Evolutionary conservation across 306 rosid species (phyloP).

Genomic region (Sophora flavescens): DNA sequence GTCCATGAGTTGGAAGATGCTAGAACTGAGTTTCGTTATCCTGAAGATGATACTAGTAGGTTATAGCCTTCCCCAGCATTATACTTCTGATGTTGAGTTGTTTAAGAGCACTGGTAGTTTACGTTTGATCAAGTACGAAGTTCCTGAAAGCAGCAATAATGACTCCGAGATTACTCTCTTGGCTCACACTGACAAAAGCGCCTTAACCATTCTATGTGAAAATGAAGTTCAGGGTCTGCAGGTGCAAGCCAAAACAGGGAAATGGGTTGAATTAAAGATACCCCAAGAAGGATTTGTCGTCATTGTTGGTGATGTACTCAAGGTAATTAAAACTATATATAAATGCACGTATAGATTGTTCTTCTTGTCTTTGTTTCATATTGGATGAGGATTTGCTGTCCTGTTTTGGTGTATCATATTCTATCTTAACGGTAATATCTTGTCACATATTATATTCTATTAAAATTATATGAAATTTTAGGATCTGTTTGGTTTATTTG

Average conservation of each 20-base stretch:
- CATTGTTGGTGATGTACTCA: conserved; percentile 59
- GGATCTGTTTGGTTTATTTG: too few relatives aligned
- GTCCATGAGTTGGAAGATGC: conserved; percentile 47
- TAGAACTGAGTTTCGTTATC: conserved; percentile 37
- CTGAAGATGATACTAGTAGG: conserved; percentile 56
- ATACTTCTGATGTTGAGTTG: conserved; percentile 38
- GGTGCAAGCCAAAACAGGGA: conserved; percentile 52
- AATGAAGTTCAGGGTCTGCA: conserved; percentile 64
- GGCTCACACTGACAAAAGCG: conserved; percentile 60
- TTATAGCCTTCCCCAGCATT: conserved; percentile 49
- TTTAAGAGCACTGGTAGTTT: conserved; percentile 30
- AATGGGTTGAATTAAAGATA: conserved; percentile 50
- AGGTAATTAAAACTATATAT: conserved; percentile 37
- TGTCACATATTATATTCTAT: too few relatives aligned
- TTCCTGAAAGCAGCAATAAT: conserved; percentile 37
- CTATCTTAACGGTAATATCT: too few relatives aligned
- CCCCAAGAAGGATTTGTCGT: conserved; percentile 46
- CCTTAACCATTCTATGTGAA: conserved; percentile 53
- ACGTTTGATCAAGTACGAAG: conserved; percentile 54
- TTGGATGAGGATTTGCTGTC: too few relatives aligned
- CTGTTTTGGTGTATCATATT: too few relatives aligned
- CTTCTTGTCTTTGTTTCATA: too few relatives aligned
- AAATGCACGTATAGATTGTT: not conserved
- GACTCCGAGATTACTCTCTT: conserved; percentile 29
- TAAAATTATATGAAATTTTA: too few relatives aligned